Conservation (phyloP, 768 basidiomycete genomes). For the Lactarius tabidus region DNA sequence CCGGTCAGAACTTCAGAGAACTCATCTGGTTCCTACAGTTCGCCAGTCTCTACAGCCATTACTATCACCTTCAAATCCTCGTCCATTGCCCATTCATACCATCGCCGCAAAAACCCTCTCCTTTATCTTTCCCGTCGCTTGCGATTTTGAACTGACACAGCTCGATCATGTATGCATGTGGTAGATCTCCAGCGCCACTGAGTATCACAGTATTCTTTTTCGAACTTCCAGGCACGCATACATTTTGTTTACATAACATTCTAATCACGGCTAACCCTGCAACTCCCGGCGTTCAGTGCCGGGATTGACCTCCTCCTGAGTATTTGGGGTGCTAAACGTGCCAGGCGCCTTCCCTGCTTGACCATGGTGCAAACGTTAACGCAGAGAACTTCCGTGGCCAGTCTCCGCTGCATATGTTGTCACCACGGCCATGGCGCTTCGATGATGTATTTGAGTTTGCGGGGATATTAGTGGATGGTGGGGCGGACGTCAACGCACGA, state of each 20-base stretch:
- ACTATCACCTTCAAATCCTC: constrained; percentile 43
- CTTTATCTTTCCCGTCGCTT: constrained; percentile 42
- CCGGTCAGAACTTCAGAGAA: constrained; percentile 22
- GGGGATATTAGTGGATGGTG: not conserved
- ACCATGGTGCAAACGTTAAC: not conserved
- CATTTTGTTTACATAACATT: not conserved
- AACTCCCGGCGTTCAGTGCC: constrained; percentile 36
- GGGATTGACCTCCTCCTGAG: constrained; percentile 43
- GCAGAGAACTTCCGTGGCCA: not conserved
- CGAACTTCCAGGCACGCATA: constrained; percentile 21
- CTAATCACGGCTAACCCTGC: constrained; percentile 18
- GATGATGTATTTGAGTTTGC: not conserved
- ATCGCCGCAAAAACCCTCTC: constrained; percentile 33
- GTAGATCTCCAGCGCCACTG: constrained; percentile 36
- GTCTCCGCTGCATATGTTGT: not conserved
- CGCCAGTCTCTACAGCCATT: constrained; percentile 37
- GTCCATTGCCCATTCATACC: constrained; percentile 49
- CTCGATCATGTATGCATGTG: constrained; percentile 44
- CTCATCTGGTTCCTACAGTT: constrained; percentile 34
- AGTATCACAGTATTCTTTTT: constrained; percentile 22
- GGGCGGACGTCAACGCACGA: not conserved
- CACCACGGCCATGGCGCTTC: not conserved
- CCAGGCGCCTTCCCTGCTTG: no score
- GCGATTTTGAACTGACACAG: constrained; percentile 51
- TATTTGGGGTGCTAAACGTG: no score